Conservation (phyloP, 768 basidiomycete genomes). For the Rhizopogon sp. region DNA sequence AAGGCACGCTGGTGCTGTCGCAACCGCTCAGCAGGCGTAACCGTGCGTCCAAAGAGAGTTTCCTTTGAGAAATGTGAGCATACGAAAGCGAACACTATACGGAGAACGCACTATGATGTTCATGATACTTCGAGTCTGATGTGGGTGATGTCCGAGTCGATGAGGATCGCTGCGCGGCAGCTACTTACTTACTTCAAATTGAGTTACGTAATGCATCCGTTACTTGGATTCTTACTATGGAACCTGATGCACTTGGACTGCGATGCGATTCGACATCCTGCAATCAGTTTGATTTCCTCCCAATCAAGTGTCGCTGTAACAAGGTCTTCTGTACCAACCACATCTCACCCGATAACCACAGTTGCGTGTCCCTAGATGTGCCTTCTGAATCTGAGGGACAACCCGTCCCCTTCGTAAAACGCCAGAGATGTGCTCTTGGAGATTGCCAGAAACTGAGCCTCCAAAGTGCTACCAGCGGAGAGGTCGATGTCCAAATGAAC, state of each 20-base stretch:
- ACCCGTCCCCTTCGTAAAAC: constrained; percentile 16
- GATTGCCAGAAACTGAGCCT: constrained; percentile 56
- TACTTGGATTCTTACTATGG: constrained; percentile 21
- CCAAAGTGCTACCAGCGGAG: constrained; percentile 28
- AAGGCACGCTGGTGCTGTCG: constrained; percentile 95
- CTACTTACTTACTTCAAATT: neutral
- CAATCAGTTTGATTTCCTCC: constrained; percentile 66
- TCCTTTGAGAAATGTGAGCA: constrained; percentile 52
- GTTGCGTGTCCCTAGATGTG: constrained; percentile 34
- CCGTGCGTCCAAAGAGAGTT: constrained; percentile 88
- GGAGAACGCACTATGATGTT: constrained; percentile 60
- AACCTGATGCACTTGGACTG: constrained; percentile 52
- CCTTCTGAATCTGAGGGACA: neutral
- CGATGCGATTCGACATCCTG: constrained; percentile 62
- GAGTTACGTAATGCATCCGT: neutral
- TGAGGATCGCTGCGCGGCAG: neutral
- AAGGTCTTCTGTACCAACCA: constrained; percentile 61
- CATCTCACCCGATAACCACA: constrained; percentile 53
- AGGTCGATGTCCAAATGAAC: constrained; percentile 9
- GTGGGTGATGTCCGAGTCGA: neutral
- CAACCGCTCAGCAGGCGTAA: constrained; percentile 94
- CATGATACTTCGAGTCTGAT: constrained; percentile 39
- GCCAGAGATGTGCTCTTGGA: constrained; percentile 44
- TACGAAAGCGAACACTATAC: neutral
- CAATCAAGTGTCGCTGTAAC: constrained; percentile 64